A percentile compares a stretch with the other conserved stretches of the same genome.
phyloP scores from a whole-genome alignment of 139 green algal genomes.

The Pycnococcus provasolii region DNA sequence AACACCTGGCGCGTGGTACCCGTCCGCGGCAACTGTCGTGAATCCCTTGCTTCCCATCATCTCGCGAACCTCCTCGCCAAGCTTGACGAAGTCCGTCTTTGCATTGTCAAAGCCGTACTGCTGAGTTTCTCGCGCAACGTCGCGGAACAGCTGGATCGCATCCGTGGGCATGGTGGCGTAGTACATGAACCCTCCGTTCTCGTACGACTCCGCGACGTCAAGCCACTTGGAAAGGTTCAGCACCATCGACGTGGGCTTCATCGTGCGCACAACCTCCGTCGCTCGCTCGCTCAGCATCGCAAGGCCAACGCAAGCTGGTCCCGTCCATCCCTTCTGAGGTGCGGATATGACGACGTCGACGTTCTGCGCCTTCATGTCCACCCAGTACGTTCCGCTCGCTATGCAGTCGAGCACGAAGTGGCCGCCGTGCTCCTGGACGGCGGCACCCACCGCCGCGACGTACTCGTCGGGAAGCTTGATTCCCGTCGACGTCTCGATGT shows the following conservation, averaged over 20 bases:
- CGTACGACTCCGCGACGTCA: constrained; percentile 22
- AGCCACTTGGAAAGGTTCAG: constrained; percentile 24
- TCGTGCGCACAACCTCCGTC: not conserved
- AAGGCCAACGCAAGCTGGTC: constrained; percentile 19
- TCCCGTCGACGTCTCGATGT: constrained; percentile 27
- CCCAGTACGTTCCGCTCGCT: constrained; percentile 18
- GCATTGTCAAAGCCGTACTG: constrained; percentile 20
- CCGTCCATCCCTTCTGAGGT: constrained; percentile 25
- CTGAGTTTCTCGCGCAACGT: constrained; percentile 13
- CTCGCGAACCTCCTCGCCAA: constrained; percentile 1
- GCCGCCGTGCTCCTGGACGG: not conserved
- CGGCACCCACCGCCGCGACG: constrained; percentile 13
- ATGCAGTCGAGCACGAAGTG: constrained; percentile 27
- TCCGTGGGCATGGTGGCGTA: constrained; percentile 26
- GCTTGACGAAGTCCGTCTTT: constrained; percentile 3
- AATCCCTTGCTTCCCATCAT: constrained; percentile 15
- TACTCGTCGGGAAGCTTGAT: constrained; percentile 21
- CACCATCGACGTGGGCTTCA: constrained; percentile 11
- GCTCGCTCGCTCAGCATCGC: constrained; percentile 18
- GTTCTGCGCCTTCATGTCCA: constrained; percentile 16
- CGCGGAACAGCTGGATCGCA: constrained; percentile 15
- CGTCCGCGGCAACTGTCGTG: constrained; percentile 14
- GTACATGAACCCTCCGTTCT: constrained; percentile 17
- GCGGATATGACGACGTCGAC: constrained; percentile 20
- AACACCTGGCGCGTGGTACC: constrained; percentile 23